phyloP scores from a whole-genome alignment of 2,329 filamentous ascomycete genomes.

The Talaromyces atroroseus region DNA sequence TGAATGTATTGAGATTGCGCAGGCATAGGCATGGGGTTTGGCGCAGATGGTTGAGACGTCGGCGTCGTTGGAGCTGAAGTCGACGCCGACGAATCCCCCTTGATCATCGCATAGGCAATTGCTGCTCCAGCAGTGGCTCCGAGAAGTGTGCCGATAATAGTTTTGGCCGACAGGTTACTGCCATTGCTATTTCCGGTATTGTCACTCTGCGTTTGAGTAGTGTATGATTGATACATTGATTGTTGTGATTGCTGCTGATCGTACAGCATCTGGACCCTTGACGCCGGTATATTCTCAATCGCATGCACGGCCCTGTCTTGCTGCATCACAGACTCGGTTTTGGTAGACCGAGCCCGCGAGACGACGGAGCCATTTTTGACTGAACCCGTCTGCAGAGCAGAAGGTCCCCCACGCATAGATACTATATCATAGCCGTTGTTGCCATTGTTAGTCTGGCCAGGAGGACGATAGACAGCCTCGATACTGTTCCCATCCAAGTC shows the following conservation, averaged over 20 bases:
- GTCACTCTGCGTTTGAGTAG: conserved; percentile 13
- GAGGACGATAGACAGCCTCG: conserved; percentile 61
- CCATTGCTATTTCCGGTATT: conserved; percentile 20
- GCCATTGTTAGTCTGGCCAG: conserved; percentile 8
- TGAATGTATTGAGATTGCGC: conserved; percentile 11
- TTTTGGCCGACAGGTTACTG: conserved; percentile 49
- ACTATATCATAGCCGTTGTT: background rate
- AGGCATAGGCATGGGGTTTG: conserved; percentile 21
- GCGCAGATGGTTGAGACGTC: conserved; percentile 21
- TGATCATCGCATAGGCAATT: conserved; percentile 68
- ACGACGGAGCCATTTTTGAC: conserved; percentile 35
- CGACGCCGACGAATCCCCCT: conserved; percentile 44
- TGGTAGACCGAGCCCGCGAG: conserved; percentile 27
- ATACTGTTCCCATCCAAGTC: conserved; percentile 82
- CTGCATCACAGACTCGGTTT: conserved; percentile 27
- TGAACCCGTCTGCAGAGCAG: conserved; percentile 24
- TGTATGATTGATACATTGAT: conserved; percentile 10
- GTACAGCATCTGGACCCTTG: conserved; percentile 16
- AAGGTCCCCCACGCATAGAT: conserved; percentile 15
- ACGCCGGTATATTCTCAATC: conserved; percentile 13
- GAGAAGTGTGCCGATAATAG: conserved; percentile 68
- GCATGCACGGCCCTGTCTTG: conserved; percentile 23
- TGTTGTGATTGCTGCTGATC: conserved; percentile 22
- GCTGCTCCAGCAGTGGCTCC: conserved; percentile 74
- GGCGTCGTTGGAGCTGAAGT: conserved; percentile 16